phyloP scores from a whole-genome alignment of 176 grass and related monocot genomes.

The Aegilops longissima region DNA sequence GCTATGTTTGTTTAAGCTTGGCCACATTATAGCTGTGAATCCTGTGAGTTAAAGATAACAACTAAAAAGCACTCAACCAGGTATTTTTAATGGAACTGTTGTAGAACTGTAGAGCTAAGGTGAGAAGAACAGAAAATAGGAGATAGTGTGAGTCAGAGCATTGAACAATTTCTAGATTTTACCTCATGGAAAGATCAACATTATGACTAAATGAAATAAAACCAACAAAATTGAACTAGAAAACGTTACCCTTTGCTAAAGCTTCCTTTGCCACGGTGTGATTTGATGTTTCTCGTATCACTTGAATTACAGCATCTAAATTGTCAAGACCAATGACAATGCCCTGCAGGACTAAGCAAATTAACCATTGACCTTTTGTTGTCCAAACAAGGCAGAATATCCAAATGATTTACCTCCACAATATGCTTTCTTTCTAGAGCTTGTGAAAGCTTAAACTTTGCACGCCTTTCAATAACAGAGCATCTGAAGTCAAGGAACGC shows the following conservation, averaged over 20 bases:
- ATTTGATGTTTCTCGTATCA: slow-evolving; percentile 75
- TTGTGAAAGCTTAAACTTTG: slow-evolving; percentile 94
- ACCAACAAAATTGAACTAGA: not conserved
- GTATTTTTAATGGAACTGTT: not conserved
- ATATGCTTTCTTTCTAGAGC: slow-evolving; percentile 91
- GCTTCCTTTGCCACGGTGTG: slow-evolving; percentile 57
- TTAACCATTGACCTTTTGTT: not conserved
- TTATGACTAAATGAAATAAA: slow-evolving; percentile 7
- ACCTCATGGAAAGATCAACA: slow-evolving; percentile 14
- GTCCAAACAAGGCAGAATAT: slow-evolving; percentile 29
- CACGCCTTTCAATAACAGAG: slow-evolving; percentile 90
- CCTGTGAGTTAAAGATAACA: not conserved
- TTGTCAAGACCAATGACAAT: slow-evolving; percentile 95
- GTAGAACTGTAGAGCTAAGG: not conserved
- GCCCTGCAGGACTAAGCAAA: slow-evolving; percentile 64
- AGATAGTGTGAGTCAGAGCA: not conserved
- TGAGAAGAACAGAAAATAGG: slow-evolving; percentile 12
- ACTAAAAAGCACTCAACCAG: not conserved
- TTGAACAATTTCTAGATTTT: not conserved
- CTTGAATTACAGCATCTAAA: slow-evolving; percentile 87
- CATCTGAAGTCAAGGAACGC: slow-evolving; percentile 90
- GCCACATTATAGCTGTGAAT: not conserved
- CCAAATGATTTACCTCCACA: slow-evolving; percentile 73
- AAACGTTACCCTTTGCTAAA: slow-evolving; percentile 65
- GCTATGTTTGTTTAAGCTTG: slow-evolving; percentile 10